A percentile compares a stretch with the other conserved stretches of the same genome.
Evolutionary conservation across 352 stramenopile species (phyloP).

Genomic region (Globisporangium parvum): DNA sequence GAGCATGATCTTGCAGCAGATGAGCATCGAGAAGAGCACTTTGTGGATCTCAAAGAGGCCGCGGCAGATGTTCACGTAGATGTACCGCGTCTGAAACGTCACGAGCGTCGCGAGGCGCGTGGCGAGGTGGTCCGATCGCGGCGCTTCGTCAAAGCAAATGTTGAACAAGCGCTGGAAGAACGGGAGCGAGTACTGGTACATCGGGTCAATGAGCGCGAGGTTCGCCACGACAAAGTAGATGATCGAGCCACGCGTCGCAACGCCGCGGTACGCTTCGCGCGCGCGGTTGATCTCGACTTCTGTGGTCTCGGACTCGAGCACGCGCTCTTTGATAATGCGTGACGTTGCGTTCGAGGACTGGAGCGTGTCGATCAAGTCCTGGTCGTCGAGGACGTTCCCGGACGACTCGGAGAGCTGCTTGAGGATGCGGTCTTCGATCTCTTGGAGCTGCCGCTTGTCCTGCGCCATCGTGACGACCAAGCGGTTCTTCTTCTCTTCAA

Average conservation of each 20-base stretch:
- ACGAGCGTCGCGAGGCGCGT: conserved; percentile 80
- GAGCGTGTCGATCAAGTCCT: conserved; percentile 84
- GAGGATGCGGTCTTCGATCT: conserved; percentile 92
- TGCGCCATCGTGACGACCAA: conserved; percentile 91
- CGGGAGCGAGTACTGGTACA: conserved; percentile 95
- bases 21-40: conserved; percentile 91
- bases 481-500: conserved; percentile 92
- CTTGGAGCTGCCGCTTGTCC: conserved; percentile 90
- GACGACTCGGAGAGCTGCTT: conserved; percentile 88
- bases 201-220: conserved; percentile 89
- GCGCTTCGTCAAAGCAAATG: conserved; percentile 85
- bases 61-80: conserved; percentile 94
- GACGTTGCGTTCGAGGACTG: conserved; percentile 85
- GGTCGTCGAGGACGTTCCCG: conserved; percentile 92
- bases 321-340: conserved; percentile 85
- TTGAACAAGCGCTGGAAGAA: conserved; percentile 92
- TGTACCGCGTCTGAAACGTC: conserved; percentile 85
- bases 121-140: conserved; percentile 43
- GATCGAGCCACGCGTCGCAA: conserved; percentile 89
- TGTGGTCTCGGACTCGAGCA: conserved; percentile 87
- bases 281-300: conserved; percentile 89
- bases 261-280: conserved; percentile 87
- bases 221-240: conserved; percentile 95
- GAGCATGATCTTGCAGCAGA: conserved; percentile 93
- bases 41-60: conserved; percentile 94